Base-by-base conservation (phyloP, 1,284 basidiomycete species). In the Moesziomyces parantarcticus region DNA sequence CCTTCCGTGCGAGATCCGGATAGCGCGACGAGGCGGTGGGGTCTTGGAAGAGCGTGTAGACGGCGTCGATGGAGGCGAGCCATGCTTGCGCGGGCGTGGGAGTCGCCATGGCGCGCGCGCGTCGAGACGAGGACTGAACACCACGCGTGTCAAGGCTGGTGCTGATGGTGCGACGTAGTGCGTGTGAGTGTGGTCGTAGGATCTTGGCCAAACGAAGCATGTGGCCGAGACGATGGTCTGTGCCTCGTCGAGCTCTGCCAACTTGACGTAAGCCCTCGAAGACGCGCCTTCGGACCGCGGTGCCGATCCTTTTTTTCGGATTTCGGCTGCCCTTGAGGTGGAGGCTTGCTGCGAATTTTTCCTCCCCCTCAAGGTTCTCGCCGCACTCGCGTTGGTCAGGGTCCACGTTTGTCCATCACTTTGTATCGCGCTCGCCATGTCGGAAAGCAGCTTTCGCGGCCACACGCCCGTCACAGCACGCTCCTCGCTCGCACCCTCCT, bases 41-140 rank as follows among this genome's bases (percentile, higher is more conserved):
- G 20, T 68, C 36, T 40, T 82, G 79, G 25, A 83, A 77, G 9
- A 83, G 65, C 25, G 54, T 50, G 45, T 83, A 82, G 6, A 77
- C 77, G 10, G 77, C 69, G 45, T 83, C 81, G 49, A 83, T 78
- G 6, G 80, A 79, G n/a, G 51, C 46, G 9, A 79, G 41, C 81
- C 81, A 83, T 50, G 59, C 62, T 9, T 9, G 50, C 11, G 21
- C 59, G 18, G 14, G 36, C 36, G 64, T 43, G 26, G 29, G 39
- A 32, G 10, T 44, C 29, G 48, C 32, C 50, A 47, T 44, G 43
- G 40, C 44, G 49, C 32, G 18, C 41, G 20, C 23, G 53, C 50
- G 47, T 11, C 32, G 18, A 16, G 16, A 20, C 44, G 44, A 41
- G 29, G 43, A 44, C 40, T 39, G 36, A 13, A 6, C 36, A 39